Base-by-base conservation (phyloP, 352 stramenopile genomes). In the Phytopythium kandeliae region DNA sequence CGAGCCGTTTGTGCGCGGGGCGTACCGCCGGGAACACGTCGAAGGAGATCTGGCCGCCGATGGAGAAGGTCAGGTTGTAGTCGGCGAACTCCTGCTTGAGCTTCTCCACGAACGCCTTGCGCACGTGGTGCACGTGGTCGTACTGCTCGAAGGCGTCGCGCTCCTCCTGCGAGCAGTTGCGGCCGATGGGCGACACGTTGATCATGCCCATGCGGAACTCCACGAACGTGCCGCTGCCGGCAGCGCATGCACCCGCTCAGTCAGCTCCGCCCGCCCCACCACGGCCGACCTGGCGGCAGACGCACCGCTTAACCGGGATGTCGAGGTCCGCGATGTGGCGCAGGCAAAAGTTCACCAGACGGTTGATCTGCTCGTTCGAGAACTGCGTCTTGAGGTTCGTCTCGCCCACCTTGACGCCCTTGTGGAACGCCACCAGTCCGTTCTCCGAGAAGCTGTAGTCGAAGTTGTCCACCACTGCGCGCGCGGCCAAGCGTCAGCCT, bases 401-500 rank as follows among this genome's bases (percentile, higher is more conserved):
- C 65, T 92, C 82, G 54, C 81, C 88, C 48, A 98, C 85, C 49
- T 97, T 78, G 42, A 86, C 67, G 38, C 96, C 96, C 55, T 98
- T 81, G 71, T 98, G 97, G 77, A 97, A 99, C 3, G 92, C 97
- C 37, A 99, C 92, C 19, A 99, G 83, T 22, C 97, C 97, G 72
- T 99, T 99, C 74, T 99, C 96, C 25, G 89, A 97, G 70, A 99
- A 99, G 77, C 96, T 98, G 80, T 98, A 99, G 63, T 98, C 96
- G 64, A 98, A 99, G 24, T 98, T 74, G 45, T 92, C 63, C n/a
- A 84, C 78, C 42, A 98, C 86, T 95, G 58, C 74, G 17, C 8
- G 28, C 28, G 28, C 7, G 6, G 31, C 16, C 28, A 16, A 2
- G 4, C 17, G 38, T 47, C 46, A 60, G n/a, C 21, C 35, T 19